Evolutionary conservation across 2,329 filamentous ascomycete genomes (phyloP), one percentile per base, ranked within the genome.

Genomic region (Pyrenophora teres): DNA sequence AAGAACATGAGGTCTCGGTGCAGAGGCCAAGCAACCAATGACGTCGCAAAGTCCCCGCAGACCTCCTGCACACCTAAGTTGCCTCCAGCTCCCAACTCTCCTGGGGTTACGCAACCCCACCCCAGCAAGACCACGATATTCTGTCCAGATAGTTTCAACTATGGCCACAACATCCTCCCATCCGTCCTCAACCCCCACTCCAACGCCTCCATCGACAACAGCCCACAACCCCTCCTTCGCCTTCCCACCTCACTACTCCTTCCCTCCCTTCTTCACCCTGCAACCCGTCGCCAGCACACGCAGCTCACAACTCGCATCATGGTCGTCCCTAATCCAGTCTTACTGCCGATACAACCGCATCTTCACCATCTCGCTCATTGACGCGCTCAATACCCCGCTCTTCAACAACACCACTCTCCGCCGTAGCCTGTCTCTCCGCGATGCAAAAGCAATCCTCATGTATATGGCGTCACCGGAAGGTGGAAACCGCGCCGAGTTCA

Each of bases 251-350:
- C 77, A 79, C 72, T 88, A 92, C 81, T 78, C 79, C 77, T 93
- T 91, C 78, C 90, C 90, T 0, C 87, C 90, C 69, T 92, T 94
- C 86, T 94, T 89, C 83, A 92, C 88, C 49, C 85, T 85, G 47
- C 90, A 94, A 74, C 83, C 87, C 31, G 90, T 90, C 77, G 80
- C 85, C 55, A 82, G 83, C 25, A 93, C 89, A 8, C 87, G 83
- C 69, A 84, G 87, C 74, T 85, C 87, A 39, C 90, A 94, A 70
- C 86, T 92, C 55, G 79, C 83, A 52, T 92, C 92, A 76, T 99
- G 94, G 94, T 86, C 88, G n/a, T 75, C 84, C 27, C 84, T 97
- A 13, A 85, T 97, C 69, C 90, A 92, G 55, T 76, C 87, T 69
- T 97, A 96, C 86, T 90, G 89, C 75, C 84, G 85, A 0, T 83